phyloP scores from a whole-genome alignment of 306 rosid genomes.

The Nissolia schottii region DNA sequence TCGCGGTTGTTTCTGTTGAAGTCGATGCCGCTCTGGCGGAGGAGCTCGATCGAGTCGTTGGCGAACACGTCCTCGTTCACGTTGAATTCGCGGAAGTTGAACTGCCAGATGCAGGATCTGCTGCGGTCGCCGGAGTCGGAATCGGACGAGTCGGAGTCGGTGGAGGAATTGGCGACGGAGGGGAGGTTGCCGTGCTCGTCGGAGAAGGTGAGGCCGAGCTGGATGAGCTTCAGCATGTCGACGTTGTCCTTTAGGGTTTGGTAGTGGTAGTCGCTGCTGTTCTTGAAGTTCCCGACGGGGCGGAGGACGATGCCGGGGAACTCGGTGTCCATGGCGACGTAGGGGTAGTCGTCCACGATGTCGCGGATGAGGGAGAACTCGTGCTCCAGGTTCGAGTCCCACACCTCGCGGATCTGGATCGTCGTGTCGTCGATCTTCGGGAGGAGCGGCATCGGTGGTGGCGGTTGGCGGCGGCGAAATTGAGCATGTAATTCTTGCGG shows the following conservation, averaged over 20 bases:
- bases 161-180: not conserved
- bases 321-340: conserved; percentile 51
- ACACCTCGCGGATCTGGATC: conserved; percentile 52
- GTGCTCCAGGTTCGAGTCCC: conserved; percentile 44
- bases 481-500: not conserved
- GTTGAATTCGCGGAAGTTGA: conserved; percentile 47
- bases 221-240: conserved; percentile 45
- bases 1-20: conserved; percentile 35
- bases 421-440: conserved; percentile 34
- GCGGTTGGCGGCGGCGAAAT: not conserved
- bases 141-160: no score
- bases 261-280: conserved; percentile 40
- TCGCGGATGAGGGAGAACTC: conserved; percentile 40
- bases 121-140: not conserved
- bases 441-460: conserved; percentile 28
- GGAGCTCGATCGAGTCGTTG: conserved; percentile 46
- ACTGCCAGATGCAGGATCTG: conserved; percentile 45
- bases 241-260: conserved; percentile 53
- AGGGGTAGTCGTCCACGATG: conserved; percentile 45
- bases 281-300: conserved; percentile 47
- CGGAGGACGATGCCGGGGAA: conserved; percentile 48
- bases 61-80: conserved; percentile 49
- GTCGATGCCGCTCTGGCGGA: conserved; percentile 50
- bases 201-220: conserved; percentile 45
- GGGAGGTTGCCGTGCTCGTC: conserved; percentile 50